Conservation (phyloP, 495 filamentous ascomycete genomes). For the Trichoderma parareesei region DNA sequence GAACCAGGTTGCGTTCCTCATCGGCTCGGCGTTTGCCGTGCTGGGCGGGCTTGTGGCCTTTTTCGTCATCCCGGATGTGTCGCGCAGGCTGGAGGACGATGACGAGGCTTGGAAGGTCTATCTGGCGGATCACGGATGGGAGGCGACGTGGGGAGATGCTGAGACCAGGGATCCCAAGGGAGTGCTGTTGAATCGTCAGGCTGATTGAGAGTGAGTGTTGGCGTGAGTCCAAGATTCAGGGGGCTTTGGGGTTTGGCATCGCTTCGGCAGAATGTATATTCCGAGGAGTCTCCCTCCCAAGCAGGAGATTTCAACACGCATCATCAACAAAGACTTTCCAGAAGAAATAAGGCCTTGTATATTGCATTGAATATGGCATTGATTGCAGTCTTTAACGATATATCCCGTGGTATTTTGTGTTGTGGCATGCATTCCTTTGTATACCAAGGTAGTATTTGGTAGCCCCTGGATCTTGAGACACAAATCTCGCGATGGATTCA, state of each 20-base stretch:
- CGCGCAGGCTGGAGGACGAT: slow-evolving; percentile 3
- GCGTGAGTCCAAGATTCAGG: not conserved
- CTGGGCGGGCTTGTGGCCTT: not conserved
- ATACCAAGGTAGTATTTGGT: too few species aligned
- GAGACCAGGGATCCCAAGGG: not conserved
- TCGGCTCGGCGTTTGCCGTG: not conserved
- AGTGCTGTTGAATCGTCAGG: not conserved
- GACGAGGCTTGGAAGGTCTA: not conserved
- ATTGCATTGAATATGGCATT: too few species aligned
- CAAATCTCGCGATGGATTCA: too few species aligned
- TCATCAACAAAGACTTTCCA: too few species aligned
- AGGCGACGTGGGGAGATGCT: not conserved
- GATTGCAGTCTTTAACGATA: too few species aligned
- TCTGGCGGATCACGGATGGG: not conserved
- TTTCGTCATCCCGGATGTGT: slow-evolving; percentile 9
- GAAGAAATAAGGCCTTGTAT: too few species aligned
- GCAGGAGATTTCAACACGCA: too few species aligned
- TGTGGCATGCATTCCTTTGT: too few species aligned
- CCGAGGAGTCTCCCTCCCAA: too few species aligned
- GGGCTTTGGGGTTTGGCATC: not conserved
- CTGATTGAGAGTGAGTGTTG: not conserved
- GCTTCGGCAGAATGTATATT: too few species aligned
- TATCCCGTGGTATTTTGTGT: too few species aligned
- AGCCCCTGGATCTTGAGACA: too few species aligned
- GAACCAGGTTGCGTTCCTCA: not conserved